Percentiles rank a stretch among this genome's conserved stretches.
Evolutionary conservation across 169 alveolate species (phyloP).

Genomic region (Plasmodium yoelii): DNA sequence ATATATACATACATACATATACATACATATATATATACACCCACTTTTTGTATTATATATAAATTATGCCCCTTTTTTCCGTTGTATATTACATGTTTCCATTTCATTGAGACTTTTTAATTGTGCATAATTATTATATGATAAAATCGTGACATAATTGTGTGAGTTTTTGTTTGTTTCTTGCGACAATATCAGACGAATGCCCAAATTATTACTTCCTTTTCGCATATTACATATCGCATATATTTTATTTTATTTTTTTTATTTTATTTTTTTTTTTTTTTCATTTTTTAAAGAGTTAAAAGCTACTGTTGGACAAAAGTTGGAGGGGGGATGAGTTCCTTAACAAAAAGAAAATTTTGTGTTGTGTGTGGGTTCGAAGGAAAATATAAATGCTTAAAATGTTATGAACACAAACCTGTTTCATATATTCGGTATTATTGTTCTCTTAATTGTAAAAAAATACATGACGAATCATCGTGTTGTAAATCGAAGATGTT

Average conservation of each 20-base stretch:
- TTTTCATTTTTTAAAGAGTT: slow-evolving; percentile 64
- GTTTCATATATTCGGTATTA: slow-evolving; percentile 76
- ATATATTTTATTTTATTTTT: not conserved
- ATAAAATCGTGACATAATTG: no score
- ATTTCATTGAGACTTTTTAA: no score
- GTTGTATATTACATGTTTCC: no score
- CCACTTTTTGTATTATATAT: slow-evolving; percentile 17
- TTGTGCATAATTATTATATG: no score
- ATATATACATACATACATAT: not conserved
- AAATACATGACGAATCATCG: slow-evolving; percentile 83
- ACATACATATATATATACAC: no score
- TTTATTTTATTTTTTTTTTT: not conserved
- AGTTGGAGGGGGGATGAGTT: slow-evolving; percentile 79
- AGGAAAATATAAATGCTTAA: slow-evolving; percentile 83
- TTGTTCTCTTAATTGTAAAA: slow-evolving; percentile 84
- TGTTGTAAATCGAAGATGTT: slow-evolving; percentile 82
- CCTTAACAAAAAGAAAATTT: slow-evolving; percentile 78
- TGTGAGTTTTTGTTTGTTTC: no score
- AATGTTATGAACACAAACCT: slow-evolving; percentile 81
- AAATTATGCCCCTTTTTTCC: not conserved
- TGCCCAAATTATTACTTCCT: not conserved
- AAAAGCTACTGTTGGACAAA: slow-evolving; percentile 83
- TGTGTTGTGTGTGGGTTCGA: slow-evolving; percentile 86
- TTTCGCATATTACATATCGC: no score
- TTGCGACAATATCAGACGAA: no score